phyloP scores from a whole-genome alignment of 73 alveolate species.

The Durusdinium trenchii region DNA sequence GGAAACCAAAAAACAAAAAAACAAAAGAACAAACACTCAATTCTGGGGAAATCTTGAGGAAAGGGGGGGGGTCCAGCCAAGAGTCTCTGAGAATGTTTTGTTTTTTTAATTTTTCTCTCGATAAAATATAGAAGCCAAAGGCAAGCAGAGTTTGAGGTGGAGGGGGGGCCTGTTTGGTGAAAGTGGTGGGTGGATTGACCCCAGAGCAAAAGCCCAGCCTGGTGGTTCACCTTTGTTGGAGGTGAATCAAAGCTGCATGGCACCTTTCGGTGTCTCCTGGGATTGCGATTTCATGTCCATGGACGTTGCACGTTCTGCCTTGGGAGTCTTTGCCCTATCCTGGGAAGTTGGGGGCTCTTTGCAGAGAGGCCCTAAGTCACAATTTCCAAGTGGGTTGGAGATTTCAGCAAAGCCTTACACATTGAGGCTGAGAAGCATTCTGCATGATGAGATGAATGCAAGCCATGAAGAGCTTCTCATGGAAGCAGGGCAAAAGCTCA shows the following conservation, averaged over 20 bases:
- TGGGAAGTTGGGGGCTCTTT: no score
- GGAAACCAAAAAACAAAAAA: no score
- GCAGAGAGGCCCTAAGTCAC: background rate
- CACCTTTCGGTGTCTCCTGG: background rate
- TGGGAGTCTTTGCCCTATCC: background rate
- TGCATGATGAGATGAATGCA: background rate
- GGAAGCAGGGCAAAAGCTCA: conserved; percentile 16
- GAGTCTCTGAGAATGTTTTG: no score
- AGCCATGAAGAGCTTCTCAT: conserved; percentile 2
- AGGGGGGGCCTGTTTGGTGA: background rate
- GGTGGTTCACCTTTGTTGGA: conserved; percentile 13
- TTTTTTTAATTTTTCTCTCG: no score
- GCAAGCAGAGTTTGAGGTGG: background rate
- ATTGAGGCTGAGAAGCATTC: background rate
- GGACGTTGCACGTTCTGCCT: background rate
- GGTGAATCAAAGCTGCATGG: background rate
- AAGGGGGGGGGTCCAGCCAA: no score
- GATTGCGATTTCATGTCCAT: background rate
- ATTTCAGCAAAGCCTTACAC: background rate
- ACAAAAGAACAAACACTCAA: no score
- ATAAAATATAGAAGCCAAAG: no score
- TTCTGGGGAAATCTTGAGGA: no score
- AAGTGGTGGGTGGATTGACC: conserved; percentile 30
- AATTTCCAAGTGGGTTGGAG: background rate
- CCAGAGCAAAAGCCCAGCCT: background rate